Evolutionary conservation across 495 filamentous ascomycete genomes (phyloP).

Genomic region (Rhypophila decipiens): DNA sequence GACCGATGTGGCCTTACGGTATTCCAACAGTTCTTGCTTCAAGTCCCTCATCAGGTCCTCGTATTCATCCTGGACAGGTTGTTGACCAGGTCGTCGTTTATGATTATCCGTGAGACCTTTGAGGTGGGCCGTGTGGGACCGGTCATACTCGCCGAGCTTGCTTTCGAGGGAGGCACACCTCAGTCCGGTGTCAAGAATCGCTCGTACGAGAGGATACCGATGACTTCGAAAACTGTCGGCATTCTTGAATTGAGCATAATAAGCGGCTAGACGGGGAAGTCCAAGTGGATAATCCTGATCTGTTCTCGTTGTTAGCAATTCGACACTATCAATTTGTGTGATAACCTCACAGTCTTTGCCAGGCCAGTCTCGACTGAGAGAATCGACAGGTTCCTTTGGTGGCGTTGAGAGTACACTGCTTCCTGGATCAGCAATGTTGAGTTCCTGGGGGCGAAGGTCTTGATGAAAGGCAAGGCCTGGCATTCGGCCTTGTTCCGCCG

Average conservation of each 20-base stretch:
- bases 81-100: background rate
- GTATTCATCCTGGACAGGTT: background rate
- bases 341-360: too few relatives aligned
- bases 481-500: background rate
- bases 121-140: background rate
- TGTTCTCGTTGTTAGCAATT: background rate
- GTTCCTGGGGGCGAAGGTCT: background rate
- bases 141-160: background rate
- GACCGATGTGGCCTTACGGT: background rate
- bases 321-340: too few relatives aligned
- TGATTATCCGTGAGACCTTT: background rate
- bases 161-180: background rate
- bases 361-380: too few relatives aligned
- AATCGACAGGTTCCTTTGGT: too few relatives aligned
- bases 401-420: too few relatives aligned
- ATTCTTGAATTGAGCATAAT: background rate
- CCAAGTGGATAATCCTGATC: conserved; percentile 1
- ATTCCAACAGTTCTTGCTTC: background rate
- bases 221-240: background rate
- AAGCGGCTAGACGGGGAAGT: background rate
- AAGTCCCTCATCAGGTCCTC: background rate
- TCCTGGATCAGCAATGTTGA: too few relatives aligned
- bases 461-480: background rate
- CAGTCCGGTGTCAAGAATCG: background rate
- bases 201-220: background rate